phyloP scores from a whole-genome alignment of 495 filamentous ascomycete species.

The Parmelia sp. region DNA sequence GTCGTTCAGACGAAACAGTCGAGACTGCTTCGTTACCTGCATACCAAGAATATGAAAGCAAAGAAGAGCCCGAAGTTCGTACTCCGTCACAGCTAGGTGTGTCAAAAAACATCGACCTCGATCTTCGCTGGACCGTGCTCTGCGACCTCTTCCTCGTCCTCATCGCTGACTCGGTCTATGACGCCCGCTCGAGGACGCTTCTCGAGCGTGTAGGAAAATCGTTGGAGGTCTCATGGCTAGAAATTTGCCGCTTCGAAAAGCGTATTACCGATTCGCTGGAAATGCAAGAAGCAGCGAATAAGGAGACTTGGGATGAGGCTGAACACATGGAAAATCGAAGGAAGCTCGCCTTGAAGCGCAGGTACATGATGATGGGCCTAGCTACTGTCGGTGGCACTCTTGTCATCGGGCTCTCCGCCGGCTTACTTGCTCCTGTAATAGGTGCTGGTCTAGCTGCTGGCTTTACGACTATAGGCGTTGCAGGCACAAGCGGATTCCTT shows the following conservation, averaged over 20 bases:
- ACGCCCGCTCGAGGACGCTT: constrained; percentile 77
- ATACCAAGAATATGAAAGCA: constrained; percentile 62
- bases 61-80: constrained; percentile 66
- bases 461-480: constrained; percentile 89
- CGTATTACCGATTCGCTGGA: constrained; percentile 94
- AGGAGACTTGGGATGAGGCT: constrained; percentile 95
- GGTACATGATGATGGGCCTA: constrained; percentile 91
- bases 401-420: constrained; percentile 92
- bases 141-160: constrained; percentile 94
- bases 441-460: constrained; percentile 91
- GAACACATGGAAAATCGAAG: constrained; percentile 86
- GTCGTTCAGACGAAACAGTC: constrained; percentile 31
- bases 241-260: constrained; percentile 96
- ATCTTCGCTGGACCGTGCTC: constrained; percentile 93
- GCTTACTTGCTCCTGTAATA: constrained; percentile 86
- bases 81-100: constrained; percentile 74
- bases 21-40: constrained; percentile 56
- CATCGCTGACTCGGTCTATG: constrained; percentile 91
- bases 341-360: constrained; percentile 70
- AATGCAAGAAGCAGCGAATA: constrained; percentile 88
- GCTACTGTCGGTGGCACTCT: constrained; percentile 93
- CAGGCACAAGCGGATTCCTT: constrained; percentile 81
- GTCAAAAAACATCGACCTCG: constrained; percentile 83
- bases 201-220: constrained; percentile 76
- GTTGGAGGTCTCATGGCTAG: constrained; percentile 79